Evolutionary conservation across 1,284 basidiomycete genomes (phyloP).

Genomic region (Rhodotorula glutinis): DNA sequence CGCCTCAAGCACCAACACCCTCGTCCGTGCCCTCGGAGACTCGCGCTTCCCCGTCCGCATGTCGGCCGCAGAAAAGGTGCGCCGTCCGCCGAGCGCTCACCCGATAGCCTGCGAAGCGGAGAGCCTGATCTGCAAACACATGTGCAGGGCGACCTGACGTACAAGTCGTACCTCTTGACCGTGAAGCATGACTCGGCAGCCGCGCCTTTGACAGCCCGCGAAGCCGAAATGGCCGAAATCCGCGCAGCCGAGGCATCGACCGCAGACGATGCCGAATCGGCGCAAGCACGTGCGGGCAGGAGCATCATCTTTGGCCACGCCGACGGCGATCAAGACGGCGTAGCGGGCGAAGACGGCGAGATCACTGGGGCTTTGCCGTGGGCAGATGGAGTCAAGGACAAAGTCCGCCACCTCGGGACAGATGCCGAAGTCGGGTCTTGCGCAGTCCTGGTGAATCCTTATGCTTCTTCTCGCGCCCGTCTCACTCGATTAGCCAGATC

Average conservation of each 20-base stretch:
- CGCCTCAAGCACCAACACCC: slow-evolving; percentile 71
- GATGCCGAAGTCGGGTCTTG: not conserved
- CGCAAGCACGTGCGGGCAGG: not conserved
- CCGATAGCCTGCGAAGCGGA: no score
- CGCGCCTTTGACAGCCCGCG: slow-evolving; percentile 71
- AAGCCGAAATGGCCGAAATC: slow-evolving; percentile 73
- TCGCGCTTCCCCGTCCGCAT: slow-evolving; percentile 70
- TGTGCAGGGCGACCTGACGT: slow-evolving; percentile 47
- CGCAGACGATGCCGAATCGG: not conserved
- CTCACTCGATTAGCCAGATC: not conserved
- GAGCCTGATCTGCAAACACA: no score
- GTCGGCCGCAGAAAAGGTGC: slow-evolving; percentile 61
- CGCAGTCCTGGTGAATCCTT: slow-evolving; percentile 1
- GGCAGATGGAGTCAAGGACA: slow-evolving; percentile 25
- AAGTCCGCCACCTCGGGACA: slow-evolving; percentile 4
- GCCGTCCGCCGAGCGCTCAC: not conserved
- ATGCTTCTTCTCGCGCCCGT: no score
- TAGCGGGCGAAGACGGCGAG: not conserved
- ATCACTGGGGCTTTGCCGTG: slow-evolving; percentile 20
- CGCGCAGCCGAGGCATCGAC: slow-evolving; percentile 44
- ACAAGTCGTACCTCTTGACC: slow-evolving; percentile 66
- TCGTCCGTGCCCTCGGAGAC: slow-evolving; percentile 73
- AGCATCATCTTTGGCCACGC: slow-evolving; percentile 19
- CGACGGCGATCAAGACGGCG: not conserved
- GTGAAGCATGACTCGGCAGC: slow-evolving; percentile 68